These are phyloP conservation scores for Entelexis paramagnoliae DNA, from an alignment of 1,139 yeast species.

Conservation along the genomic window DNA sequence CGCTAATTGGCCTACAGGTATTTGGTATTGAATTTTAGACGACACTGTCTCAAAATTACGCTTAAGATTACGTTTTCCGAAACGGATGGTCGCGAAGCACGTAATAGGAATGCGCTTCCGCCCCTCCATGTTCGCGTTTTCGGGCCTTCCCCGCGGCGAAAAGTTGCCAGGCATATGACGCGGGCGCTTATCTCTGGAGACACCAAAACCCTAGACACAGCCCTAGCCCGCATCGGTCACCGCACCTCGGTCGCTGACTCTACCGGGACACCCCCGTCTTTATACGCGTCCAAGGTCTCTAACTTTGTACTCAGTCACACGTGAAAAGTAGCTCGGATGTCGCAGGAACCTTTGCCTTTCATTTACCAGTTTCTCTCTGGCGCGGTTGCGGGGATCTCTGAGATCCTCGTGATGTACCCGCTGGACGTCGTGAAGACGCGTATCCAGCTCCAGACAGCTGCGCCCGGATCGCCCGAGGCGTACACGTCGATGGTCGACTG, in stretches of 20 bases:
- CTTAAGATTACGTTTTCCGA: no score
- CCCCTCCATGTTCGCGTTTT: not conserved
- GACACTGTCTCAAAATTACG: no score
- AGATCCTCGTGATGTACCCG: conserved; percentile 95
- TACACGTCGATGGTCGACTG: conserved; percentile 82
- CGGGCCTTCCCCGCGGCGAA: not conserved
- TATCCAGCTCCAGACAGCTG: conserved; percentile 74
- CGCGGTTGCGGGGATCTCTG: conserved; percentile 96
- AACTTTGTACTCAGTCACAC: not conserved
- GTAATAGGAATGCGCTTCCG: not conserved
- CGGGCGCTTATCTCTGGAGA: not conserved
- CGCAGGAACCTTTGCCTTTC: conserved; percentile 53
- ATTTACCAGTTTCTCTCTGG: conserved; percentile 86
- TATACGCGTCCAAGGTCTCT: not conserved
- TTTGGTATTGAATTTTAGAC: no score
- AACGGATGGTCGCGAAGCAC: no score
- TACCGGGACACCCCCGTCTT: not conserved
- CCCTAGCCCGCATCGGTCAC: not conserved
- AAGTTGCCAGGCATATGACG: not conserved
- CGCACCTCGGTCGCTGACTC: conserved; percentile 2
- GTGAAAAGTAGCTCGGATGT: conserved; percentile 8
- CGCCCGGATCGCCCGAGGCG: conserved; percentile 39
- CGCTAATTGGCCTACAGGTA: no score
- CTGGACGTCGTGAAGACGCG: conserved; percentile 96
- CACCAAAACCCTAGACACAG: not conserved